These are phyloP conservation scores for Xylariaceae sp. DNA, from an alignment of 2,329 filamentous ascomycete genomes.

Conservation along the genomic window DNA sequence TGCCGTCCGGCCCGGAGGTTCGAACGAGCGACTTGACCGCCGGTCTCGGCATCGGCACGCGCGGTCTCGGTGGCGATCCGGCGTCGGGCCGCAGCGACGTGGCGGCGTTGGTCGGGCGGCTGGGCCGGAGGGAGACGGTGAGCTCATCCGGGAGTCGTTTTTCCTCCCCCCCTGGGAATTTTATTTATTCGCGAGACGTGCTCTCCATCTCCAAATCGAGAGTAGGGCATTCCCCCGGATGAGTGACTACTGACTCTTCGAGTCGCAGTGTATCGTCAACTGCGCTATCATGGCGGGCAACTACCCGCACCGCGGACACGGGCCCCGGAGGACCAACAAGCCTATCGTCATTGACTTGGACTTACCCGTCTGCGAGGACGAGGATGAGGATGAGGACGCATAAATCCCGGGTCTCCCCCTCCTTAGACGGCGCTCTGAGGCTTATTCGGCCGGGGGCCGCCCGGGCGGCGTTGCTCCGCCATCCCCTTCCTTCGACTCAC, in stretches of 20 bases:
- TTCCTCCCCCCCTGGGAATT: too few relatives aligned
- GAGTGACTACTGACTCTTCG: too few relatives aligned
- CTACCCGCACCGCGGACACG: constrained; percentile 46
- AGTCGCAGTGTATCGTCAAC: constrained; percentile 77
- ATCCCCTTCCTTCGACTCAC: too few relatives aligned
- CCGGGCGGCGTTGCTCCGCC: too few relatives aligned
- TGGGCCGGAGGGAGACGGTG: constrained; percentile 56
- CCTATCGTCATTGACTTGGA: constrained; percentile 79
- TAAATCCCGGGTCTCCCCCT: too few relatives aligned
- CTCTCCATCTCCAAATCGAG: too few relatives aligned
- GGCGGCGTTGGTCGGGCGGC: constrained; percentile 31
- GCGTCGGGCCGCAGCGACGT: constrained; percentile 33
- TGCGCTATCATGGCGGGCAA: constrained; percentile 65
- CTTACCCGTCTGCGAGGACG: constrained; percentile 48
- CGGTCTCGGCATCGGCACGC: constrained; percentile 22
- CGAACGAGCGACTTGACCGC: constrained; percentile 1
- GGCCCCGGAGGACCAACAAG: constrained; percentile 62
- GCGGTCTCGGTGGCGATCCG: constrained; percentile 34
- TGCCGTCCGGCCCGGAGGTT: background rate
- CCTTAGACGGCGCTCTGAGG: too few relatives aligned
- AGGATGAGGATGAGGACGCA: constrained; percentile 3
- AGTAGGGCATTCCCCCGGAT: too few relatives aligned
- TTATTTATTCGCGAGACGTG: too few relatives aligned
- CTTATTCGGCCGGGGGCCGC: too few relatives aligned
- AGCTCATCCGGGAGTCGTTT: too few relatives aligned